Evolutionary conservation across 306 rosid species (phyloP), one percentile per base, ranked within the genome.

Genomic region (Adenanthera pavonina): DNA sequence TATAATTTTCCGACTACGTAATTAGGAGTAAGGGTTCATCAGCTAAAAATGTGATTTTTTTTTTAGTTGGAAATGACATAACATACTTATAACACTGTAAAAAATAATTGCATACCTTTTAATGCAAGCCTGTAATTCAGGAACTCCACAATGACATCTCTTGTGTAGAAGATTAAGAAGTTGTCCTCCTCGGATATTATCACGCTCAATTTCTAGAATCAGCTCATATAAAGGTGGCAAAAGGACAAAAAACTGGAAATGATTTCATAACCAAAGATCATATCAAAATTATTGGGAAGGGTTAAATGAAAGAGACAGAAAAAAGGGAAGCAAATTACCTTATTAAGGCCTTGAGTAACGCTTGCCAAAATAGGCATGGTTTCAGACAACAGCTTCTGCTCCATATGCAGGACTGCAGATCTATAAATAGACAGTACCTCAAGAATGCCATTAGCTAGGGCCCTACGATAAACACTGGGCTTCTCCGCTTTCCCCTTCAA

Each of bases 91-190:
- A 79, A 59, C 47, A 65, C n/a, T 10, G 64, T 14, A 13, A 65
- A 70, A 83, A 84, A 78, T 30, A 76, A 34, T 38, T 17, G 13
- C 81, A 86, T 78, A 93, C 98, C 98, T 95, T 68, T 93, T 97
- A 76, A 95, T 89, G 85, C 99, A 95, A 20, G 97, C 87, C 84
- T 95, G 99, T 86, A 93, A 87, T 80, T 95, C 99, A 38, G 98
- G 99, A 72, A 95, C 99, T 43, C 99, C 99, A 84, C 99, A 95
- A 73, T 91, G 99, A 74, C 98, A 92, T 72, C 97, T 86, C 85
- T 92, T 90, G 81, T 93, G 93, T 34, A 93, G 82, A 62, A 95
- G 97, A 75, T 91, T 93, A 74, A 95, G 98, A 80, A 95, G 96
- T 79, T 91, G 94, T 70, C 99, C 98, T 2, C 97, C 99, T 0